A percentile compares a stretch with the other conserved stretches of the same genome.
Evolutionary conservation across 202 grass and related monocot genomes (phyloP).

Genomic region (Miscanthus sacchariflorus): DNA sequence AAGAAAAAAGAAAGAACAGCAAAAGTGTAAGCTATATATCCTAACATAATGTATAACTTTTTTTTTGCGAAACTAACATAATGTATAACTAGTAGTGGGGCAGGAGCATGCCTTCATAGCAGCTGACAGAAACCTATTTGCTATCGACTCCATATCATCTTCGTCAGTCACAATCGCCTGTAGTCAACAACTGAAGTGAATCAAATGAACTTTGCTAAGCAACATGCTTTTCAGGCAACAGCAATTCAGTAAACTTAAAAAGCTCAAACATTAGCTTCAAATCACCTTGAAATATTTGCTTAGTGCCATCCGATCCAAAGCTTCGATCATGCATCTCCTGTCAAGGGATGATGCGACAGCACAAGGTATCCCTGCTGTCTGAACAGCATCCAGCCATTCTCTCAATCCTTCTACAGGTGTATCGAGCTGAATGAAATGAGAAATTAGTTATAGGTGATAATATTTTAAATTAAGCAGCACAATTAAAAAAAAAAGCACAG

Average conservation of each 20-base stretch:
- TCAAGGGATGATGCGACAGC: constrained; percentile 88
- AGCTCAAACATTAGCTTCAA: constrained; percentile 32
- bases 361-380: constrained; percentile 88
- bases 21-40: neutral
- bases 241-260: constrained; percentile 24
- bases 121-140: constrained; percentile 97
- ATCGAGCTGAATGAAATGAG: constrained; percentile 67
- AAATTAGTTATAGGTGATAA: constrained; percentile 23
- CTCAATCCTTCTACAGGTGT: constrained; percentile 79
- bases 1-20: neutral
- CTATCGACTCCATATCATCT: constrained; percentile 98
- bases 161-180: constrained; percentile 91
- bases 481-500: neutral
- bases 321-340: constrained; percentile 81
- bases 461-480: neutral
- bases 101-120: constrained; percentile 72
- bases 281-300: constrained; percentile 94
- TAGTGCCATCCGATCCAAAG: constrained; percentile 79
- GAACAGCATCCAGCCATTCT: constrained; percentile 92
- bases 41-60: neutral
- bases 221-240: constrained; percentile 9
- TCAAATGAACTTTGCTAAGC: neutral
- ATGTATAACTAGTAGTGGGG: neutral
- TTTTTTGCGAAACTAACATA: neutral
- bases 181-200: constrained; percentile 21